Conservation (phyloP, 257 asterid genomes). For the Gentiana dahurica region DNA sequence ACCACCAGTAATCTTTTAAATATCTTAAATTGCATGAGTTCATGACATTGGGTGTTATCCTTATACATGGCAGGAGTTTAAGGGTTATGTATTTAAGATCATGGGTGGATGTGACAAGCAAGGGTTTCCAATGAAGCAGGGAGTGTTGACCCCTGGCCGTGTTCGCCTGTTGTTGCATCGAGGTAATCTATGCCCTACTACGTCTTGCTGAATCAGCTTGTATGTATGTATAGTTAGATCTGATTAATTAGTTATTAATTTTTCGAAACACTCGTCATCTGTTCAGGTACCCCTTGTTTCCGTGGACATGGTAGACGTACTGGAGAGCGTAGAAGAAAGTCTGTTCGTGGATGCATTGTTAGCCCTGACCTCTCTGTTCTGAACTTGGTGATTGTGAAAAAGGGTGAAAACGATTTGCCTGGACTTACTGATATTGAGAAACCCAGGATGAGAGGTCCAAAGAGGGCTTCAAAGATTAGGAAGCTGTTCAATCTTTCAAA, state of each 20-base stretch:
- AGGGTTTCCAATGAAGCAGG: slow-evolving; percentile 52
- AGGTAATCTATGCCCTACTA: slow-evolving; percentile 11
- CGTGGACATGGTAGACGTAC: slow-evolving; percentile 58
- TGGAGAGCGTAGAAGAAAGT: slow-evolving; percentile 69
- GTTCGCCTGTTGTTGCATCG: slow-evolving; percentile 31
- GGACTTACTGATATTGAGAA: slow-evolving; percentile 25
- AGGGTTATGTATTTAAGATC: slow-evolving; percentile 42
- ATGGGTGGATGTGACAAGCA: slow-evolving; percentile 54
- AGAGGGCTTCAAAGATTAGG: slow-evolving; percentile 3
- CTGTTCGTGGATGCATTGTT: slow-evolving; percentile 73
- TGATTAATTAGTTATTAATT: too few relatives aligned
- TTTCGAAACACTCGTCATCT: background rate
- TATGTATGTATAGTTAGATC: background rate
- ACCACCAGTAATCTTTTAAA: too few relatives aligned
- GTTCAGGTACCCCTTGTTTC: slow-evolving; percentile 58
- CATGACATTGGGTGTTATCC: background rate
- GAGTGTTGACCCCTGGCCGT: slow-evolving; percentile 42
- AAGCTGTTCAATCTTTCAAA: background rate
- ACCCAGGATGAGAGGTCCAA: slow-evolving; percentile 21
- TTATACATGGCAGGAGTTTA: slow-evolving; percentile 19
- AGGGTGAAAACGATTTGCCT: slow-evolving; percentile 58
- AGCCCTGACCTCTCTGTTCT: slow-evolving; percentile 61
- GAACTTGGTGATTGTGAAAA: slow-evolving; percentile 62
- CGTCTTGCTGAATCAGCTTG: too few relatives aligned
- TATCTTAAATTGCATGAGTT: too few relatives aligned